A percentile compares a stretch with the other conserved stretches of the same genome.
These are phyloP conservation scores for Kurtzmaniella quercitrusa DNA, from an alignment of 1,139 yeast species.

Conservation along the genomic window DNA sequence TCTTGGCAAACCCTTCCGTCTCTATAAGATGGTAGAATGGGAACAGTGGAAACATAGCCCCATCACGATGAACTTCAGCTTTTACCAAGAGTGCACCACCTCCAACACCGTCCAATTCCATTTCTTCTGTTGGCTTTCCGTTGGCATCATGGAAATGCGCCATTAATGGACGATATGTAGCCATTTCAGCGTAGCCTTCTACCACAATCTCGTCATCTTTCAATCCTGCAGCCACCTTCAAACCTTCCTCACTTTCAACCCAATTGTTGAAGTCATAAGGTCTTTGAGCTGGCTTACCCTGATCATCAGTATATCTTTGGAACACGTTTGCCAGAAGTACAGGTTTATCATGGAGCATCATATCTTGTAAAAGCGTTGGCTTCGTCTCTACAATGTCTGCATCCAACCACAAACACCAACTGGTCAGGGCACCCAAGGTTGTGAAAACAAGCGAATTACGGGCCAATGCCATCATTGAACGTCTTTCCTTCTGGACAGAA, in stretches of 20 bases:
- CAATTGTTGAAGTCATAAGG: conserved; percentile 96
- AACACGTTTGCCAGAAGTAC: conserved; percentile 89
- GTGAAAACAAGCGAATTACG: conserved; percentile 88
- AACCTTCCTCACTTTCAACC: conserved; percentile 89
- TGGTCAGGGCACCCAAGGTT: conserved; percentile 82
- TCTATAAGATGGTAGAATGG: conserved; percentile 95
- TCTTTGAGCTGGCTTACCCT: conserved; percentile 57
- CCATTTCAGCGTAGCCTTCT: conserved; percentile 89
- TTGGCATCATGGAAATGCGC: conserved; percentile 73
- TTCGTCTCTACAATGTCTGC: conserved; percentile 93
- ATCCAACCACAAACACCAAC: conserved; percentile 96
- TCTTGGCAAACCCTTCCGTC: conserved; percentile 97
- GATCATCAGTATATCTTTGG: conserved; percentile 66
- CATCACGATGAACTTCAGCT: conserved; percentile 97
- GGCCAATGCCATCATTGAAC: conserved; percentile 89
- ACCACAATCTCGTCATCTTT: conserved; percentile 86
- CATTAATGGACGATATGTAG: conserved; percentile 95
- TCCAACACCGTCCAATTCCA: conserved; percentile 94
- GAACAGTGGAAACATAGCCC: conserved; percentile 98
- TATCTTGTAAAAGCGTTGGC: conserved; percentile 72
- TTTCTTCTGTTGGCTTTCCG: conserved; percentile 58
- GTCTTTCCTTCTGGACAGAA: conserved; percentile 81
- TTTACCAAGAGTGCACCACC: conserved; percentile 94
- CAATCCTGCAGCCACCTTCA: conserved; percentile 65
- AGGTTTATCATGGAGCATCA: conserved; percentile 83